phyloP scores from a whole-genome alignment of 441 rosid species.

The Kokia cookei region DNA sequence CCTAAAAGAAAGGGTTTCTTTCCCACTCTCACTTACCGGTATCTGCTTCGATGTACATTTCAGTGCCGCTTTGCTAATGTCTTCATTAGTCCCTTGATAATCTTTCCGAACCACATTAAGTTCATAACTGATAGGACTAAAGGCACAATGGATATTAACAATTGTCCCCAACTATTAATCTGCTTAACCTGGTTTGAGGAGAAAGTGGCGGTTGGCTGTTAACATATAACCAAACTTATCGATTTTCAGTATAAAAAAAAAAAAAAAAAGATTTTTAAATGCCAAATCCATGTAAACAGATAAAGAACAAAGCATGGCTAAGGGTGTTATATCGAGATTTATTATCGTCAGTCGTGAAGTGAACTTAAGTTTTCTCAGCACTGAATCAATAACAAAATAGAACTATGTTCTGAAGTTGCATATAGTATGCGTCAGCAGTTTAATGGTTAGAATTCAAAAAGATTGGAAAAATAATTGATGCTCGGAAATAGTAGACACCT shows the following conservation, averaged over 20 bases:
- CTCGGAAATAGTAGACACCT: neutral
- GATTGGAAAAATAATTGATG: neutral
- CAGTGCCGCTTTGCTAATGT: conserved; percentile 17
- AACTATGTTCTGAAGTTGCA: neutral
- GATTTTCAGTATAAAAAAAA: neutral
- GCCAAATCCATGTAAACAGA: neutral
- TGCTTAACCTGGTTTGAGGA: conserved; percentile 33
- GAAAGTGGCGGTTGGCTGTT: neutral
- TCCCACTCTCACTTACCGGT: neutral
- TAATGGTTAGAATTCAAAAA: neutral
- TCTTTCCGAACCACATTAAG: conserved; percentile 41
- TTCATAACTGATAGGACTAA: conserved; percentile 31
- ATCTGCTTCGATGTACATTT: neutral
- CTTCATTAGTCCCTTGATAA: conserved; percentile 31
- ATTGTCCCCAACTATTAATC: conserved; percentile 24
- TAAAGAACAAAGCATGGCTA: neutral
- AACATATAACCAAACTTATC: neutral
- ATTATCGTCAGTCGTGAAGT: neutral
- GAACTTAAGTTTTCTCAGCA: neutral
- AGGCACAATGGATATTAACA: conserved; percentile 30
- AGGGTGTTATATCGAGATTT: neutral
- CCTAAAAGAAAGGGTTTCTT: neutral
- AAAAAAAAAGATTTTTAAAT: neutral
- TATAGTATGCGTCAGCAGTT: neutral
- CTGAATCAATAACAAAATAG: neutral